phyloP scores from a whole-genome alignment of 192 early-diverging fungal genomes.

The Podila clonocystis region DNA sequence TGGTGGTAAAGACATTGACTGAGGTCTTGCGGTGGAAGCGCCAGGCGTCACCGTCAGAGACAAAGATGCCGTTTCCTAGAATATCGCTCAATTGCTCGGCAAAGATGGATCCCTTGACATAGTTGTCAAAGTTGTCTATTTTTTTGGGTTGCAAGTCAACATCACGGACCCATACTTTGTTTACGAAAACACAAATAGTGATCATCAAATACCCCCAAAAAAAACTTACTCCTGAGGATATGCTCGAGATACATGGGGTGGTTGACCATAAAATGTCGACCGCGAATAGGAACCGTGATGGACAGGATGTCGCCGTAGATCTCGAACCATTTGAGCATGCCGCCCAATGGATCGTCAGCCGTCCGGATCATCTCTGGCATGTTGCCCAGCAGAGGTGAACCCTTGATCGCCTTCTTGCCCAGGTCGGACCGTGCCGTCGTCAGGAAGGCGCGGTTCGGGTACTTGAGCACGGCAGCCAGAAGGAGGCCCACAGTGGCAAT shows the following conservation, averaged over 20 bases:
- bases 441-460: too few relatives aligned
- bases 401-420: too few relatives aligned
- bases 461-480: too few relatives aligned
- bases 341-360: too few relatives aligned
- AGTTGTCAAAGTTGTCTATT: background rate
- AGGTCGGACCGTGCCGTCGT: too few relatives aligned
- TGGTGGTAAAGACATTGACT: background rate
- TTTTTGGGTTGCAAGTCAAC: too few relatives aligned
- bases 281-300: background rate
- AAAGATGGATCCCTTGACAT: too few relatives aligned
- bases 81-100: too few relatives aligned
- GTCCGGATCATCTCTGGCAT: background rate
- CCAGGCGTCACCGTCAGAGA: too few relatives aligned
- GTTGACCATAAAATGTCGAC: slow-evolving; percentile 10
- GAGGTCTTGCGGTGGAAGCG: slow-evolving; percentile 38
- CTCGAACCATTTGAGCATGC: background rate
- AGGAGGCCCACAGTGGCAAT: too few relatives aligned
- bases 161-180: background rate
- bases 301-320: slow-evolving; percentile 4
- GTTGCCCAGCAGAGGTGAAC: background rate
- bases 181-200: background rate
- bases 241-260: slow-evolving; percentile 1
- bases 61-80: too few relatives aligned
- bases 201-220: too few relatives aligned
- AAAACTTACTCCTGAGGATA: background rate